Evolutionary conservation across 805 yeast genomes (phyloP), one percentile per base, ranked within the genome.

Genomic region (Teunomyces pallodes): DNA sequence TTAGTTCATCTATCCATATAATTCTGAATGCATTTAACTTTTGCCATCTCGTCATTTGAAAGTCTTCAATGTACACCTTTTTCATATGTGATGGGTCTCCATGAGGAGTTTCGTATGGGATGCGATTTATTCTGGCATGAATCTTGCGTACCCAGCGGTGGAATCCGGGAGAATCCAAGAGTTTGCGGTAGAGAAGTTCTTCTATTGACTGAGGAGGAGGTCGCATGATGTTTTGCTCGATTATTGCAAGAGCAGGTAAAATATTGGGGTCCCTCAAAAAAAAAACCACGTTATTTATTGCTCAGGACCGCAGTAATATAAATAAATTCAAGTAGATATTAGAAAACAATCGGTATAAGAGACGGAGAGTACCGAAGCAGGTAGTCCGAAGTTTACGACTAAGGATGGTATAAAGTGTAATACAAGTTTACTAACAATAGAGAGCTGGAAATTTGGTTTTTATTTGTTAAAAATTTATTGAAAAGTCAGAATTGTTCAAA

Each of bases 81-180:
- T 28, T 56, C 55, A 42, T 51, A 17, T 50, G 17, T 8, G 14
- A 13, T 6, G 38, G 36, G 26, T 43, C 47, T 42, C 35, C 36
- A 32, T 42, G 50, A 54, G 54, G 54, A 54, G 69, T 52, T 47
- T 65, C 78, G 10, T 78, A 73, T 2, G 82, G 80, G 5, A 83
- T 71, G 2, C 85, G 77, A 57, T 87, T 87, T 30, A 87, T 75
- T 48, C 74, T 75, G 35, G 86, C 85, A 58, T 86, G 86, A 1
- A 87, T 68, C 9, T 71, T 66, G 35, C 81, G 69, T 3, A 86
- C 95, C 70, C 84, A 80, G 26, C 77, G 67, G 54, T 85, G 81
- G 56, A 87, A 87, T 0, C 77, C 69, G 2, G 75, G 77, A 9
- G 89, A 83, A 41, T 69, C 70, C 64, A 86, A 72, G 10, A 87